These are phyloP conservation scores for Lecanicillium sp. DNA, from an alignment of 2,329 filamentous ascomycete species.

Conservation along the genomic window DNA sequence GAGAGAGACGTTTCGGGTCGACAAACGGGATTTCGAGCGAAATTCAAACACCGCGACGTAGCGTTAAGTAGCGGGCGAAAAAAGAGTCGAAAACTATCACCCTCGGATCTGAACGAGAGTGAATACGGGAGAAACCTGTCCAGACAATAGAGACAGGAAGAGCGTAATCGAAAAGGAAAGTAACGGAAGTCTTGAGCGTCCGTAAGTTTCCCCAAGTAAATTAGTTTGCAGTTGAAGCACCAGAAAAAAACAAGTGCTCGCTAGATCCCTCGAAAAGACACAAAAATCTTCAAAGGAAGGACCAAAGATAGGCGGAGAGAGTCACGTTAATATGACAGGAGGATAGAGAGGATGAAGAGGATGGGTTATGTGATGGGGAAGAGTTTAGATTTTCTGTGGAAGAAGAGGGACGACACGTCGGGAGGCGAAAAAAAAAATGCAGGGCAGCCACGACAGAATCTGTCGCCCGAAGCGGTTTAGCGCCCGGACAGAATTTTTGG, in stretches of 20 bases:
- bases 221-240: slow-evolving; percentile 17
- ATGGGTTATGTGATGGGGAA: slow-evolving; percentile 20
- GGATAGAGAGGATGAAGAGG: slow-evolving; percentile 20
- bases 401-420: slow-evolving; percentile 11
- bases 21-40: slow-evolving; percentile 11
- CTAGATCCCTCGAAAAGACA: slow-evolving; percentile 31
- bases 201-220: slow-evolving; percentile 23
- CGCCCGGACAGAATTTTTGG: not conserved
- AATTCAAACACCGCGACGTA: slow-evolving; percentile 6
- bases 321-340: slow-evolving; percentile 13
- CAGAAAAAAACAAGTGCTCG: slow-evolving; percentile 21
- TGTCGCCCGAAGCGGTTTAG: slow-evolving; percentile 9
- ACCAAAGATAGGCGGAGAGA: slow-evolving; percentile 31
- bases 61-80: slow-evolving; percentile 1
- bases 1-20: slow-evolving; percentile 12
- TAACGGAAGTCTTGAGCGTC: slow-evolving; percentile 24
- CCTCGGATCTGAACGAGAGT: slow-evolving; percentile 22
- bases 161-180: slow-evolving; percentile 7
- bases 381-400: slow-evolving; percentile 22
- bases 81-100: slow-evolving; percentile 13
- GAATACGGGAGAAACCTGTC: slow-evolving; percentile 18
- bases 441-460: not conserved
- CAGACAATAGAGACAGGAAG: slow-evolving; percentile 9
- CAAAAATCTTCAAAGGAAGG: slow-evolving; percentile 38
- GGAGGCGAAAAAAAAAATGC: slow-evolving; percentile 8